Evolutionary conservation across 2,329 filamentous ascomycete genomes (phyloP).

Genomic region (Leptographium wingfieldii): DNA sequence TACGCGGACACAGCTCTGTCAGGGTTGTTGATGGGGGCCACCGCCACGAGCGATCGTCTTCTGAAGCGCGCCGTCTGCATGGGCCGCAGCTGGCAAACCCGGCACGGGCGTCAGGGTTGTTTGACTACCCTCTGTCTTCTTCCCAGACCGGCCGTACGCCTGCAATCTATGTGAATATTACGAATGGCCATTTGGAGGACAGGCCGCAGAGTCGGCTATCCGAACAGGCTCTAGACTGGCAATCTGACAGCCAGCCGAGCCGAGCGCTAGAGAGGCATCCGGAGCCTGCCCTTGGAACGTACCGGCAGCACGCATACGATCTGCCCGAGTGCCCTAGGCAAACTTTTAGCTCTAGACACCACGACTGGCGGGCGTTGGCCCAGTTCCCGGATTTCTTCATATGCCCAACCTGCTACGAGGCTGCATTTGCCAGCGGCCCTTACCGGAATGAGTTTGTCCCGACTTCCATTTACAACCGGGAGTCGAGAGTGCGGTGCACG

Average conservation of each 20-base stretch:
- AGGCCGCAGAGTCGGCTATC: neutral
- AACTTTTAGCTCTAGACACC: constrained; percentile 45
- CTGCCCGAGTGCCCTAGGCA: constrained; percentile 60
- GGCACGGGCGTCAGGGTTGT: constrained; percentile 4
- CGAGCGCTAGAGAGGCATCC: constrained; percentile 7
- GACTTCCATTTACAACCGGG: constrained; percentile 42
- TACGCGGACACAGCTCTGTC: neutral
- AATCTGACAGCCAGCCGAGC: neutral
- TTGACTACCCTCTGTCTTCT: neutral
- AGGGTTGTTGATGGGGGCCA: neutral
- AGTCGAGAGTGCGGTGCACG: constrained; percentile 55
- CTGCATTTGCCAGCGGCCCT: constrained; percentile 53
- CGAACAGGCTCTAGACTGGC: neutral
- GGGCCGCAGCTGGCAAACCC: neutral
- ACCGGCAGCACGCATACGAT: constrained; percentile 43
- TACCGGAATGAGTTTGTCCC: constrained; percentile 56
- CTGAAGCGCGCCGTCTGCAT: constrained; percentile 1
- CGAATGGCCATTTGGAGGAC: neutral
- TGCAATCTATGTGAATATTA: constrained; percentile 5
- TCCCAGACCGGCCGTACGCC: constrained; percentile 1
- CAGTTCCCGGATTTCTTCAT: constrained; percentile 60
- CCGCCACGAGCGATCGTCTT: constrained; percentile 6
- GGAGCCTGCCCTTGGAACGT: constrained; percentile 13
- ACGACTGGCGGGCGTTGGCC: constrained; percentile 61
- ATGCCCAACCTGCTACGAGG: constrained; percentile 67